phyloP scores from a whole-genome alignment of 2,329 filamentous ascomycete genomes.

The Apiospora marii region DNA sequence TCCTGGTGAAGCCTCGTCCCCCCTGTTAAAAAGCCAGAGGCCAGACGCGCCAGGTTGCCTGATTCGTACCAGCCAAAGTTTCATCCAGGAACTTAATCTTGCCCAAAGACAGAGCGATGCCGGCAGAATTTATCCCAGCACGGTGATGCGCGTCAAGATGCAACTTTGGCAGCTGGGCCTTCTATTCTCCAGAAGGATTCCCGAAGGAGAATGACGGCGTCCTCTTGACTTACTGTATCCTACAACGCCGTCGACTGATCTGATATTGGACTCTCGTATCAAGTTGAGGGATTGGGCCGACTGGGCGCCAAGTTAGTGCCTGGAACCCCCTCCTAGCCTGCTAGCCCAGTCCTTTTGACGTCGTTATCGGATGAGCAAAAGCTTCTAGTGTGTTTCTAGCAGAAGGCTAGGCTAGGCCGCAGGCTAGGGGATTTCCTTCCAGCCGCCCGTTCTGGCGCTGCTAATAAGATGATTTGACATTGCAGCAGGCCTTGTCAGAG shows the following conservation, averaged over 20 bases:
- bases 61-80: constrained; percentile 1
- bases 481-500: constrained; percentile 14
- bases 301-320: constrained; percentile 2
- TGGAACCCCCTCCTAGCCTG: not conserved
- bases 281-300: constrained; percentile 14
- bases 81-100: constrained; percentile 14
- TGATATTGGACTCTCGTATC: constrained; percentile 10
- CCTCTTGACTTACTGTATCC: not conserved
- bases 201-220: not conserved
- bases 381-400: not conserved
- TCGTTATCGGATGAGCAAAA: too few relatives aligned
- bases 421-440: constrained; percentile 2
- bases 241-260: not conserved
- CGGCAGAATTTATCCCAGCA: not conserved
- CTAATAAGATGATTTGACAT: constrained; percentile 15
- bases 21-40: constrained; percentile 1
- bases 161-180: not conserved
- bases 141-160: not conserved
- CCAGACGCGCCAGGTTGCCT: not conserved
- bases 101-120: not conserved
- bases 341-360: not conserved
- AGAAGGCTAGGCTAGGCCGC: not conserved
- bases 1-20: not conserved
- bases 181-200: not conserved
- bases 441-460: constrained; percentile 7